These are phyloP conservation scores for Nemania sp. DNA, from an alignment of 2,329 filamentous ascomycete species.

Conservation along the genomic window DNA sequence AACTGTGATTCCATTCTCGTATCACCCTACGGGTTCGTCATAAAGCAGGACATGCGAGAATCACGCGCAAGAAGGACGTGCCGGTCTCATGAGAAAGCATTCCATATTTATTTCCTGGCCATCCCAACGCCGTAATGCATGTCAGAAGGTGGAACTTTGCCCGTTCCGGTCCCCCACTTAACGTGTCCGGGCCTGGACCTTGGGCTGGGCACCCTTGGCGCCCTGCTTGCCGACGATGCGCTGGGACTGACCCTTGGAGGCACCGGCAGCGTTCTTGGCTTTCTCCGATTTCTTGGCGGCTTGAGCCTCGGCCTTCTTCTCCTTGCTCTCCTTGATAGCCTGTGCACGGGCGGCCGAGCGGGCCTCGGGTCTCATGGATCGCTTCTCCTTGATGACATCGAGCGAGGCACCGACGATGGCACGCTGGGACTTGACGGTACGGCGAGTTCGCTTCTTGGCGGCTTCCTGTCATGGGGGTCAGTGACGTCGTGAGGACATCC, in stretches of 20 bases:
- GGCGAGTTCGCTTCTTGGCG: constrained; percentile 99
- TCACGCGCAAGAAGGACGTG: too few relatives aligned
- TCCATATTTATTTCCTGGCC: constrained; percentile 22
- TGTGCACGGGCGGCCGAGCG: constrained; percentile 84
- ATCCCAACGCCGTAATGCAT: constrained; percentile 20
- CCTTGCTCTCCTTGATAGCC: constrained; percentile 97
- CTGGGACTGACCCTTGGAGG: constrained; percentile 75
- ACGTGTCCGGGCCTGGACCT: constrained; percentile 85
- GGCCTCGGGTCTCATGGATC: constrained; percentile 90
- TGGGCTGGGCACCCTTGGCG: constrained; percentile 84
- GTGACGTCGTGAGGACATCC: constrained; percentile 23
- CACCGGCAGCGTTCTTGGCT: constrained; percentile 82
- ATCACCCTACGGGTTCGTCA: too few relatives aligned
- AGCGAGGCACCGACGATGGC: constrained; percentile 98
- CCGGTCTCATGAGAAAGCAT: too few relatives aligned
- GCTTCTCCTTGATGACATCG: constrained; percentile 99
- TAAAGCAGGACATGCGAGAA: too few relatives aligned
- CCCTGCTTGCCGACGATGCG: constrained; percentile 96
- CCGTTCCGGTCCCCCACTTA: constrained; percentile 56
- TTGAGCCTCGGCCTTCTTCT: constrained; percentile 89
- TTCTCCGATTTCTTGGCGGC: constrained; percentile 99
- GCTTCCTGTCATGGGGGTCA: constrained; percentile 76
- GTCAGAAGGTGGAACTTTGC: constrained; percentile 5
- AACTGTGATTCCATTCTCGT: too few relatives aligned
- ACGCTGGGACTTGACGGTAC: constrained; percentile 97